Evolutionary conservation across 2,329 filamentous ascomycete species (phyloP).

Genomic region (Lizonia empirigonia): DNA sequence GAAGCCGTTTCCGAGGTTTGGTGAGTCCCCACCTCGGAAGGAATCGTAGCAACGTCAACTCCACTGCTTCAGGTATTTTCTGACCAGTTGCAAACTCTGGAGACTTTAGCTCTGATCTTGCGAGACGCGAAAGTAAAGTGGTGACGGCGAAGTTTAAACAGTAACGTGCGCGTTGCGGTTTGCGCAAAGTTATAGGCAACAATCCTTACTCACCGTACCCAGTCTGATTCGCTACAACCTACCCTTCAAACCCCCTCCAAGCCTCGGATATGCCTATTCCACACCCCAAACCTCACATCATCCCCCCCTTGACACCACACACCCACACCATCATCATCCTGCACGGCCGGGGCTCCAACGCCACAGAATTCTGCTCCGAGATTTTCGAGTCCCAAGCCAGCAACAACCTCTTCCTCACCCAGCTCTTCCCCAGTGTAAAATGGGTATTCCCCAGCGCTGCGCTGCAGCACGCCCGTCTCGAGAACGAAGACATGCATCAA

Average conservation of each 20-base stretch:
- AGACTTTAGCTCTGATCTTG: too few species aligned
- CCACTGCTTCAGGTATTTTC: too few species aligned
- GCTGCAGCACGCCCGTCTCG: constrained; percentile 27
- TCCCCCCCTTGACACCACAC: constrained; percentile 31
- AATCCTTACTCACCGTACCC: too few species aligned
- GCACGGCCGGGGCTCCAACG: constrained; percentile 53
- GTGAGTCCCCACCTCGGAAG: background rate
- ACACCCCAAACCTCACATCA: background rate
- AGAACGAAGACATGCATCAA: constrained; percentile 44
- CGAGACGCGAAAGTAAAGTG: too few species aligned
- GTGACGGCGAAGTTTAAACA: too few species aligned
- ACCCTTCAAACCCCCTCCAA: background rate
- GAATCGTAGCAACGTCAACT: too few species aligned
- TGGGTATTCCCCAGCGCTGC: constrained; percentile 59
- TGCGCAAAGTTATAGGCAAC: too few species aligned
- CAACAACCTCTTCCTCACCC: constrained; percentile 39
- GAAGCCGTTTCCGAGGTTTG: background rate
- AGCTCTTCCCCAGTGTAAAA: constrained; percentile 44
- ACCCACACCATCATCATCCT: constrained; percentile 57
- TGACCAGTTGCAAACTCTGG: too few species aligned
- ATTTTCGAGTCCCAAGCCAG: constrained; percentile 44
- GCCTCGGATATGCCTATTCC: background rate
- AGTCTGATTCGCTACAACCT: background rate
- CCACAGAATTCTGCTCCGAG: constrained; percentile 48
- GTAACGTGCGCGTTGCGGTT: too few species aligned